phyloP scores from a whole-genome alignment of 176 grass and related monocot species.

The Coix lacrymajobi region DNA sequence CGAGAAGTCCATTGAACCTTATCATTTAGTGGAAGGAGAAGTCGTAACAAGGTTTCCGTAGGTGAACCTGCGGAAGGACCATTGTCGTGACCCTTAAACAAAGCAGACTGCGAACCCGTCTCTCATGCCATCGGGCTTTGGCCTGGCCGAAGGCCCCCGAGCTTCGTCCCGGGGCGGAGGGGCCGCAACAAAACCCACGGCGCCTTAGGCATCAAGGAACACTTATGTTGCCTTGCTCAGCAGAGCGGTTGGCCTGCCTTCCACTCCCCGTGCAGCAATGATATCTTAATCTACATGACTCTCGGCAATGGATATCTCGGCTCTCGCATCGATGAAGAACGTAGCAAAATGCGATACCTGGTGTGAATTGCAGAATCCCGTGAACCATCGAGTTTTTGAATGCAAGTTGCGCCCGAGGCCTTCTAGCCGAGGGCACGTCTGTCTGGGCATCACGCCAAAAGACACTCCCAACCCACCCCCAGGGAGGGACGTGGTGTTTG shows the following conservation, averaged over 20 bases:
- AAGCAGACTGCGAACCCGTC: no score
- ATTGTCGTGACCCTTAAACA: no score
- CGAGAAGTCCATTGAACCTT: slow-evolving; percentile 41
- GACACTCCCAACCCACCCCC: no score
- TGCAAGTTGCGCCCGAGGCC: slow-evolving; percentile 64
- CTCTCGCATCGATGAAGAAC: no score
- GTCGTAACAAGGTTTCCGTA: slow-evolving; percentile 59
- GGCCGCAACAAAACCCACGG: neutral
- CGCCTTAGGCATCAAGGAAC: neutral
- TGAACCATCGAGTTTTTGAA: slow-evolving; percentile 74
- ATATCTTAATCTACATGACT: no score
- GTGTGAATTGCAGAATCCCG: slow-evolving; percentile 88
- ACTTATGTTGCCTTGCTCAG: neutral
- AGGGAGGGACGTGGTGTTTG: neutral
- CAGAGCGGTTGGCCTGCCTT: no score
- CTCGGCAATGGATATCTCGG: no score
- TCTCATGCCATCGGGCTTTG: no score
- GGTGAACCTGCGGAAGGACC: no score
- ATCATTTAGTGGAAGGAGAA: slow-evolving; percentile 61
- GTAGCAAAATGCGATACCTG: slow-evolving; percentile 82
- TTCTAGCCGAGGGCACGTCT: slow-evolving; percentile 32
- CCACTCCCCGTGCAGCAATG: neutral
- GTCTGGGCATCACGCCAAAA: no score
- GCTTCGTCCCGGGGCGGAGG: neutral
- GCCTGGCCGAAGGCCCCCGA: neutral